Percentiles rank a stretch among this genome's conserved stretches.
Conservation (phyloP, 805 yeast genomes). For the Candida awuae region DNA sequence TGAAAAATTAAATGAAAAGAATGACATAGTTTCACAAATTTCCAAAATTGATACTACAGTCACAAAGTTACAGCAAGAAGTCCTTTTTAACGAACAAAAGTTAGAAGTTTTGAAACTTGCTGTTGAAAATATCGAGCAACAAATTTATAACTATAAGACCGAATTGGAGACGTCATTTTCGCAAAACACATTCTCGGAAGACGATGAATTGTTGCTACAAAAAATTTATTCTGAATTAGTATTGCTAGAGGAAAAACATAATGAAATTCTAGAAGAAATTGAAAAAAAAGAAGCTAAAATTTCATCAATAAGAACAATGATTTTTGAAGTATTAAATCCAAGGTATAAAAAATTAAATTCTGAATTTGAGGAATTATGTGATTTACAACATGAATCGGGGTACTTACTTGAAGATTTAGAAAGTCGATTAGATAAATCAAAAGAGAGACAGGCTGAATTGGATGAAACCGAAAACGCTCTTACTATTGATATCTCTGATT, state of each 20-base stretch:
- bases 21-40: constrained; percentile 36
- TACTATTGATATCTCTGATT: constrained; percentile 28
- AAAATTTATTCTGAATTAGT: constrained; percentile 31
- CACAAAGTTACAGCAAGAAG: constrained; percentile 37
- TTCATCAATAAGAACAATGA: constrained; percentile 43
- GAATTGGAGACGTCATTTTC: constrained; percentile 52
- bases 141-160: constrained; percentile 33
- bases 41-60: constrained; percentile 36
- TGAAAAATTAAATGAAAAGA: constrained; percentile 32
- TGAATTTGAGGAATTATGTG: constrained; percentile 22
- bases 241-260: constrained; percentile 33
- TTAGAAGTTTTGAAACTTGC: constrained; percentile 29
- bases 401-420: constrained; percentile 5
- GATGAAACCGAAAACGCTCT: constrained; percentile 29
- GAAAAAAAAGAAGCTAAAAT: constrained; percentile 40
- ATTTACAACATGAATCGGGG: neutral
- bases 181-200: constrained; percentile 36
- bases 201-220: constrained; percentile 39
- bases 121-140: constrained; percentile 31
- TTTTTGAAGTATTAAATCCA: constrained; percentile 31
- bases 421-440: constrained; percentile 20
- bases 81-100: constrained; percentile 30
- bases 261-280: constrained; percentile 32
- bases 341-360: constrained; percentile 3
- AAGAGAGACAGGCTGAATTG: constrained; percentile 17